Base-by-base conservation (phyloP, 2,329 filamentous ascomycete species). In the Stylonectria norvegica region DNA sequence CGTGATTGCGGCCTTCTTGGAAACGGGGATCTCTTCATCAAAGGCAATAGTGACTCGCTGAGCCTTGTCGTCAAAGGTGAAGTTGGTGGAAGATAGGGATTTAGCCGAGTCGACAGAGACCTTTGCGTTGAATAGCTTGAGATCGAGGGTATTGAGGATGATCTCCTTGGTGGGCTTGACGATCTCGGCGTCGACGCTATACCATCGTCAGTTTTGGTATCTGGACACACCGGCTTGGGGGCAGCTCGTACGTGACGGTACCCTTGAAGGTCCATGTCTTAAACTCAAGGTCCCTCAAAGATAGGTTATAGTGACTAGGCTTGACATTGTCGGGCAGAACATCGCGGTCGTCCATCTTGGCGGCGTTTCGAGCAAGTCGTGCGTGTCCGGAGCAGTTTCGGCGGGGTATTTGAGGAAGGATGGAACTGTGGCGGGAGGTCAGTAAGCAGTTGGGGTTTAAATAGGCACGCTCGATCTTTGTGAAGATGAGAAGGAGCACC, bases 21-120 rank as follows among this genome's bases (percentile, higher is more conserved):
- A 76, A 20, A 78, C 71, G 14, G 83, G 76, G 22, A 96, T 71
- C 57, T 86, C 82, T 50, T 86, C 73, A 22, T 80, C 60, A 62
- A 98, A 95, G 52, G 73, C 72, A 53, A 98, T 75, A 40, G 83
- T 90, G 28, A 82, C 86, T 45, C 91, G 83, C 70, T 97, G 90
- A 48, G 84, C 83, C 65, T 85, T 85, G 58, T 80, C 82, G 68
- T 97, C 84, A 66, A 95, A 94, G 46, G 75, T 75, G 61, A 95
- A 85, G 38, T 79, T 72, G 47, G 78, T 80, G 14, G 86, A 76
- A 57, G 83, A 71, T 50, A 76, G 67, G 39, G 74, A 64, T 48
- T 77, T 73, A 42, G 8, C 27, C 7, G 75, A 71, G 34, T 80
- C 75, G 32, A 78, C 64, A 33, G 71, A 69, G 40, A 91, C 67